Percentiles rank a stretch among this genome's conserved stretches.
Conservation (phyloP, 371 early-diverging fungal species). For the Sporodiniella umbellata region DNA sequence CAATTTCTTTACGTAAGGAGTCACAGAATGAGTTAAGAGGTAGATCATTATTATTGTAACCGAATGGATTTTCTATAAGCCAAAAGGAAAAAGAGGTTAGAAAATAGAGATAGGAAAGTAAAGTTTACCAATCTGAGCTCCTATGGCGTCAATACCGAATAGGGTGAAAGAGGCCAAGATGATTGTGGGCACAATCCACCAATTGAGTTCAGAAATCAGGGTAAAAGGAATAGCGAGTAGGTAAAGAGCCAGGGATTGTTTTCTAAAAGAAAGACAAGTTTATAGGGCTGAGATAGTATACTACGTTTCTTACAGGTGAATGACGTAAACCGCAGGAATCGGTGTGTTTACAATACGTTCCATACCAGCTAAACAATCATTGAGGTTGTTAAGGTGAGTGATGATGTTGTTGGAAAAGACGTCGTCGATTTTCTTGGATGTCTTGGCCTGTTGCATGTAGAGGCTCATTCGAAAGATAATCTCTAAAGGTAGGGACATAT, state of each 20-base stretch:
- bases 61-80: constrained; percentile 66
- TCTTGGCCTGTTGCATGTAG: constrained; percentile 50
- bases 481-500: constrained; percentile 59
- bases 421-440: constrained; percentile 45
- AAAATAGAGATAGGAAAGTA: constrained; percentile 1
- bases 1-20: constrained; percentile 39
- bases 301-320: constrained; percentile 56
- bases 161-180: constrained; percentile 65
- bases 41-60: constrained; percentile 53
- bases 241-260: constrained; percentile 68
- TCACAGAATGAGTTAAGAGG: constrained; percentile 42
- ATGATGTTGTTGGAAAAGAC: constrained; percentile 49
- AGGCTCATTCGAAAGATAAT: constrained; percentile 55
- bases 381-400: constrained; percentile 45
- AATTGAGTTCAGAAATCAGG: constrained; percentile 47
- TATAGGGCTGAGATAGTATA: neutral
- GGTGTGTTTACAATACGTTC: constrained; percentile 79
- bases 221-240: constrained; percentile 70
- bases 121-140: constrained; percentile 30
- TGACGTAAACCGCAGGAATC: constrained; percentile 75
- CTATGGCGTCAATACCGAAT: constrained; percentile 74
- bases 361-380: constrained; percentile 66
- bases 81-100: too few species aligned
- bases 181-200: constrained; percentile 61
- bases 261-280: constrained; percentile 19